Base-by-base conservation (phyloP, 768 basidiomycete species). In the Filobasidium wieringae region DNA sequence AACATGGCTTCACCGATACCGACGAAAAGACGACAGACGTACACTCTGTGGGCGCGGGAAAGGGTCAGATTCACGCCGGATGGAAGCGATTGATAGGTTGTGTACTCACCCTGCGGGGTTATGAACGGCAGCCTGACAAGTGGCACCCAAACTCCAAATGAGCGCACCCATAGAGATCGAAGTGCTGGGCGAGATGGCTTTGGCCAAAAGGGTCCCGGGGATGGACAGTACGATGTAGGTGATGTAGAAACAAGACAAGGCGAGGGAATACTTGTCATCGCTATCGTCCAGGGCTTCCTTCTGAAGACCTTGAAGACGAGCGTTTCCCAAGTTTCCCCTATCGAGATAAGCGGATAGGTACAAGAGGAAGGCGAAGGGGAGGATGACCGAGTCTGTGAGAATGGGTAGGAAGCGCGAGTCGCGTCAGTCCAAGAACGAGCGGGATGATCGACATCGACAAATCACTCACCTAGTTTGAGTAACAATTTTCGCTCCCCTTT, bases 261-360 rank as follows among this genome's bases (percentile, higher is more conserved):
- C 43, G 56, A 76, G 63, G 1, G 67, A 71, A 65, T 74, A 77
- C 34, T 70, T 69, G 7, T 61, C 66, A 56, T 74, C 72, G 49
- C 36, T 39, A 30, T 64, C 63, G 14, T 64, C 61, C 15, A 77
- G 68, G 0, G 75, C 71, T 5, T 32, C 51, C 27, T 60, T 57
- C 34, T 74, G 55, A 4, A 77, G 67, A 14, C 76, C 76, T 58
- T 63, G 60, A 17, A 58, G 52, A 5, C 55, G 43, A 15, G 53
- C 56, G 17, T 66, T 69, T 53, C 57, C 68, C 39, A 75, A 39
- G 51, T 75, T 75, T 0, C 75, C 74, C 37, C 76, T 59, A 47
- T 77, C 77, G 29, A 77, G 69, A 61, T 76, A 77, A 4, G 76
- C 77, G 8, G 68, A 65, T 14, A 76, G 62, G 60, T 77, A 77